These are phyloP conservation scores for Phytophthora pinifolia DNA, from an alignment of 352 stramenopile species.

Conservation along the genomic window DNA sequence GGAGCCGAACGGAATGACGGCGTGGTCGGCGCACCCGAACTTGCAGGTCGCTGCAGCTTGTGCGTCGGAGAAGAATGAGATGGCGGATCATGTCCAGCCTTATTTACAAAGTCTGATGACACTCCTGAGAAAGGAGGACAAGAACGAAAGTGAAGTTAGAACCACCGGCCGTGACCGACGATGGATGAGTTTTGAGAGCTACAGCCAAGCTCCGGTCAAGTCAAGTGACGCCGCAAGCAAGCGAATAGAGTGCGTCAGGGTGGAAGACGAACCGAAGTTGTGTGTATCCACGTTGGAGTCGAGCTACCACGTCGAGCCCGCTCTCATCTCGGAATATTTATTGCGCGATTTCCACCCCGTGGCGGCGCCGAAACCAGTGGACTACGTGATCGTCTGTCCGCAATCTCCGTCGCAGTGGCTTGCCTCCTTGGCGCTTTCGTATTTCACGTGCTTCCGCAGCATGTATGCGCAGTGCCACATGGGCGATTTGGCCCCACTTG, in stretches of 20 bases:
- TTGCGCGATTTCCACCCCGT: constrained; percentile 73
- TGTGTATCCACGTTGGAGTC: constrained; percentile 59
- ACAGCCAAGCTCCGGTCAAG: constrained; percentile 17
- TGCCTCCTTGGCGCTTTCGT: constrained; percentile 65
- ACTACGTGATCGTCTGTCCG: constrained; percentile 76
- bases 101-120: constrained; percentile 42
- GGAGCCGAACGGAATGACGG: constrained; percentile 25
- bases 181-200: constrained; percentile 54
- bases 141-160: constrained; percentile 26
- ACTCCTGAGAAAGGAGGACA: constrained; percentile 31
- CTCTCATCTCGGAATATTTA: constrained; percentile 73
- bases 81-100: constrained; percentile 38
- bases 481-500: constrained; percentile 59
- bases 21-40: constrained; percentile 32
- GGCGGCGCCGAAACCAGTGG: constrained; percentile 57
- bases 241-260: constrained; percentile 27
- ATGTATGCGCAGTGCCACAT: constrained; percentile 73
- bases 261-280: constrained; percentile 39
- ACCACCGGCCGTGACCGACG: constrained; percentile 21
- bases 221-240: constrained; percentile 12
- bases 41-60: constrained; percentile 22
- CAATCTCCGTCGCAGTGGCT: constrained; percentile 74
- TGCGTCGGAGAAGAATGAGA: constrained; percentile 34
- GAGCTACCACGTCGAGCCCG: constrained; percentile 49
- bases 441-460: constrained; percentile 66